Percentiles rank a stretch among this genome's conserved stretches.
Evolutionary conservation across 805 yeast genomes (phyloP).

Genomic region (Zygotorulaspora chibaensis): DNA sequence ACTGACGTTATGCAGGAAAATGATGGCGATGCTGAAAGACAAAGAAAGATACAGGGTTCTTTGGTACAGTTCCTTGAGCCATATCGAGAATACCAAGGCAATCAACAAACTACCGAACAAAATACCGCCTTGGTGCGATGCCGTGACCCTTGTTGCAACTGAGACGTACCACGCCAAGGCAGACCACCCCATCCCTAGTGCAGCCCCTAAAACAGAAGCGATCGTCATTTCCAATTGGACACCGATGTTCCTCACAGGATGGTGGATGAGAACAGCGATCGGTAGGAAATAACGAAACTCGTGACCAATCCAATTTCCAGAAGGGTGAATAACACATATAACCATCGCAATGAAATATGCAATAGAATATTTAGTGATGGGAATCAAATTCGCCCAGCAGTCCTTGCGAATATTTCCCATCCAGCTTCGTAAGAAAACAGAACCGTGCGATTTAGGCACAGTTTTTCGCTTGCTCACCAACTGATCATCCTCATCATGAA

Average conservation of each 20-base stretch:
- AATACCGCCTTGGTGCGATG: conserved; percentile 44
- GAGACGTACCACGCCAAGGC: conserved; percentile 42
- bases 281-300: conserved; percentile 39
- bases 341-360: conserved; percentile 41
- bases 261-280: conserved; percentile 41
- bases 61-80: conserved; percentile 41
- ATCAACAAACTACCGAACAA: conserved; percentile 40
- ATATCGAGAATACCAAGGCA: conserved; percentile 37
- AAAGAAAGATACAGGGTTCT: conserved; percentile 39
- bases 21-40: conserved; percentile 37
- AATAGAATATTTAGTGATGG: conserved; percentile 34
- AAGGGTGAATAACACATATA: conserved; percentile 37
- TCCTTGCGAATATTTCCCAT: conserved; percentile 1
- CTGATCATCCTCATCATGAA: conserved; percentile 6
- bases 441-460: background rate
- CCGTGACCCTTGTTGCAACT: conserved; percentile 38
- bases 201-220: conserved; percentile 39
- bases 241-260: conserved; percentile 45
- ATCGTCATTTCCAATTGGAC: conserved; percentile 45
- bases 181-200: conserved; percentile 44
- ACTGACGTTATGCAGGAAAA: conserved; percentile 35
- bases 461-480: background rate
- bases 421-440: background rate
- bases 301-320: conserved; percentile 43
- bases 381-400: conserved; percentile 3